Evolutionary conservation across 257 asterid species (phyloP).

Genomic region (Solanum tarijense): DNA sequence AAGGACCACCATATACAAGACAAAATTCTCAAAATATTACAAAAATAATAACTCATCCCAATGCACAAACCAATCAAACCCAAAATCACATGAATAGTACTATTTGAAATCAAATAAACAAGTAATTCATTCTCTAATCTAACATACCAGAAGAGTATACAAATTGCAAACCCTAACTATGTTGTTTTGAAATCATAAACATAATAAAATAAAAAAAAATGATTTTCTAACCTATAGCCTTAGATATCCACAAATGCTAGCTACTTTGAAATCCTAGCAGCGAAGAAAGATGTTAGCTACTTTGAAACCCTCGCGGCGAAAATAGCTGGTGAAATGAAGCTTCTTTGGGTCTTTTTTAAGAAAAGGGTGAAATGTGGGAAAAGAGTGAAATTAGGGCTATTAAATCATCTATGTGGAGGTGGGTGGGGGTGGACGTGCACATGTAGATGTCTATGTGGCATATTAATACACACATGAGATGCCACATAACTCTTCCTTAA

Average conservation of each 20-base stretch:
- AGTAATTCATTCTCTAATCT: not conserved
- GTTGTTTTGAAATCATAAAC: not conserved
- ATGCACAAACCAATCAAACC: not conserved
- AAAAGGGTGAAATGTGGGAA: not conserved
- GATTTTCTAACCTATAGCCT: too few species aligned
- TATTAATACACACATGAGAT: not conserved
- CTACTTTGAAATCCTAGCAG: not conserved
- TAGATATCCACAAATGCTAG: too few species aligned
- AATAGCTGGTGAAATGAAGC: not conserved
- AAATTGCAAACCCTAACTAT: too few species aligned
- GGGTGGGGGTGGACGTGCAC: not conserved
- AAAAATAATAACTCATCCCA: not conserved
- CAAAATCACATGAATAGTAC: not conserved
- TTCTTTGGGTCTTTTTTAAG: not conserved
- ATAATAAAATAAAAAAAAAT: too few species aligned
- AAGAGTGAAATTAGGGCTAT: not conserved
- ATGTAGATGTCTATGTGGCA: not conserved
- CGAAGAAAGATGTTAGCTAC: not conserved
- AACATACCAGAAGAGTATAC: too few species aligned
- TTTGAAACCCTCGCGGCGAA: not conserved
- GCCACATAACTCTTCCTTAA: not conserved
- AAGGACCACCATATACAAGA: not conserved
- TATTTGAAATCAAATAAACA: not conserved
- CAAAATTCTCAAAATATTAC: not conserved
- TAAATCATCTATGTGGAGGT: not conserved